Conservation (phyloP, 2,329 filamentous ascomycete species). For the Fusarium stilboides region DNA sequence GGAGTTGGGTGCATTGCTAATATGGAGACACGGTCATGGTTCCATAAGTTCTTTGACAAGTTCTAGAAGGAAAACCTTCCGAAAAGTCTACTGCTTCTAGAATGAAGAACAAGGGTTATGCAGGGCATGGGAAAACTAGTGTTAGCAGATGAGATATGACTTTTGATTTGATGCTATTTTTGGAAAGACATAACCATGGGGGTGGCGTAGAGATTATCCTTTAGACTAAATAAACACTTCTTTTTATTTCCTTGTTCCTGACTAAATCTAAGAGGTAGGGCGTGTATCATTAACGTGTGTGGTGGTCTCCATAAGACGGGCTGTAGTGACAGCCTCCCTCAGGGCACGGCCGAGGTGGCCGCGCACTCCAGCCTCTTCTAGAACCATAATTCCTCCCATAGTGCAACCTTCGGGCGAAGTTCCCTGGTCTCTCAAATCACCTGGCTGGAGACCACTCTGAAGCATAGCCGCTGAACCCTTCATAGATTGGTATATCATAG, state of each 20-base stretch:
- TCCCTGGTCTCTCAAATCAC: conserved; percentile 71
- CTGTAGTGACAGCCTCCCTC: conserved; percentile 64
- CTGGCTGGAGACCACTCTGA: conserved; percentile 67
- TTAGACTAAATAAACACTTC: background rate
- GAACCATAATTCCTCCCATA: conserved; percentile 70
- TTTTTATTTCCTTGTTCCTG: background rate
- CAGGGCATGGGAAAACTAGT: background rate
- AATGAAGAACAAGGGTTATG: background rate
- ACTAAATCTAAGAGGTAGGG: conserved; percentile 32
- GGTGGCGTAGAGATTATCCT: background rate
- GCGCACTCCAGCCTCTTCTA: conserved; percentile 71
- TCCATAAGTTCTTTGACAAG: conserved; percentile 30
- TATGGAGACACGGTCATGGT: conserved; percentile 39
- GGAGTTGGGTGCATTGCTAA: conserved; percentile 52
- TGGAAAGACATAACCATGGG: fast-evolving
- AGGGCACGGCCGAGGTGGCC: conserved; percentile 59
- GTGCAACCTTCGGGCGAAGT: conserved; percentile 73
- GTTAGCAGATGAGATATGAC: background rate
- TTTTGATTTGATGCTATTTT: background rate
- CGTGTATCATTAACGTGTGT: conserved; percentile 59
- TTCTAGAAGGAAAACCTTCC: background rate
- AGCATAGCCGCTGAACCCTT: conserved; percentile 69
- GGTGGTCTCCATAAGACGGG: conserved; percentile 58
- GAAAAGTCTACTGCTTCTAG: background rate
- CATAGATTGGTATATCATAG: conserved; percentile 74